Base-by-base conservation (phyloP, 148 eudicot species). In the Amaranthus palmeri region DNA sequence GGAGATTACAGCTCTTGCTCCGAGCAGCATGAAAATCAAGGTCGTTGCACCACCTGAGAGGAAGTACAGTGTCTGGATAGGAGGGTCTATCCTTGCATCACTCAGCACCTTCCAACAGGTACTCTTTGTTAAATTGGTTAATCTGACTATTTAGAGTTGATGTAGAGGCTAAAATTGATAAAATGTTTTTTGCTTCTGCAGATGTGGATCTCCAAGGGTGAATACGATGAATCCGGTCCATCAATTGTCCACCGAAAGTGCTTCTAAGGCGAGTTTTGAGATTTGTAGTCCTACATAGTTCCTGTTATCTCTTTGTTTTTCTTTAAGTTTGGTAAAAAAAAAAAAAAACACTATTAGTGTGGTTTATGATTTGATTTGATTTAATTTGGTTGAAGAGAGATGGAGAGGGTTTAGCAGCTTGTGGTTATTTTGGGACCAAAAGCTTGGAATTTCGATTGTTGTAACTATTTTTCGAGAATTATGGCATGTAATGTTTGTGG, bases 241-340 rank as follows among this genome's bases (percentile, higher is more conserved):
- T 64, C 76, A 36, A 72, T 72, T 36, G 76, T 72, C 53, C 76
- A 72, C 50, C 53, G 76, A 45, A 72, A 72, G 68, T 72, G 76
- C 68, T 72, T 72, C 70, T 67, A 67, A 67, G 70, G 40, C 25
- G 9, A 67, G 57, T 67, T 51, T 43, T 51, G 12, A 44, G 1
- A 43, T 4, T 67, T 5, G 58, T 50, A 47, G 69, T 41, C 50
- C 69, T 66, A 66, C 42, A 15, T 40, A 51, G 70, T 25, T 25
- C 36, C 36, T 25, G 36, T 25, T 25, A 25, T 25, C 36, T 25
- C 36, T 25, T 25, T 25, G 36, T 25, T 25, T 25, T 67, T 48
- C 56, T 25, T 51, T 67, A 57, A 41, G 57, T 67, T 67, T 67
- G 70, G 70, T 67, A 8, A 17, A 67, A 25, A 2, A 25, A 25